Base-by-base conservation (phyloP, 768 basidiomycete species). In the Phanerochaete carnosa region DNA sequence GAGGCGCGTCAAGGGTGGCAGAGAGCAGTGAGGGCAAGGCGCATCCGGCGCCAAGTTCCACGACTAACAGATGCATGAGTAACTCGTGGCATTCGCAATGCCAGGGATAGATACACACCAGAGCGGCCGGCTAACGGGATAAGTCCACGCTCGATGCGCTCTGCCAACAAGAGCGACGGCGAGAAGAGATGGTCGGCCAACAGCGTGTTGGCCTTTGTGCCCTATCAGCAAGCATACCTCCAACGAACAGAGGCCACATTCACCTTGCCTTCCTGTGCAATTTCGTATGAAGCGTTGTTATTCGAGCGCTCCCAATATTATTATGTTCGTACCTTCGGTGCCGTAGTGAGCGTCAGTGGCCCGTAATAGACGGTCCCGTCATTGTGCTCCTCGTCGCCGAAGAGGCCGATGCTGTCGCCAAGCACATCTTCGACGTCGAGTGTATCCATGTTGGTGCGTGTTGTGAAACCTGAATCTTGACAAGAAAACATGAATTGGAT, bases 181-280 rank as follows among this genome's bases (percentile, higher is more conserved):
- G 86, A 90, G 69, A 90, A 90, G 2, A 90, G 75, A 62, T 88
- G 86, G 71, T 90, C 88, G 52, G 88, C 89, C 23, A 90, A 76
- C 11, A 89, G 77, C 15, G 86, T 88, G 62, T 84, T 88, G 29
- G 88, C 85, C 87, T 89, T 29, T 52, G 66, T 16, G 22, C n/a
- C 33, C 37, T 15, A 16, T 26, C 11, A 55, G 33, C 23, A 22
- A 15, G 32, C 15, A n/a, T 54, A 32, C 19, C 12, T n/a, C 19
- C 22, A 49, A 29, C 29, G 35, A 35, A 15, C 52, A 13, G 45
- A 45, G 45, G 12, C 11, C 16, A 55, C 32, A 26, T 63, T 68
- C 39, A 86, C 84, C 78, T 86, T 86, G 64, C 83, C 83, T 75
- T 83, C 82, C 85, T 87, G 39, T 19, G 54, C 54, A 53, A 6